A percentile compares a stretch with the other conserved stretches of the same genome.
phyloP scores from a whole-genome alignment of 2,329 filamentous ascomycete species.

The Aspergillus puulaauensis region DNA sequence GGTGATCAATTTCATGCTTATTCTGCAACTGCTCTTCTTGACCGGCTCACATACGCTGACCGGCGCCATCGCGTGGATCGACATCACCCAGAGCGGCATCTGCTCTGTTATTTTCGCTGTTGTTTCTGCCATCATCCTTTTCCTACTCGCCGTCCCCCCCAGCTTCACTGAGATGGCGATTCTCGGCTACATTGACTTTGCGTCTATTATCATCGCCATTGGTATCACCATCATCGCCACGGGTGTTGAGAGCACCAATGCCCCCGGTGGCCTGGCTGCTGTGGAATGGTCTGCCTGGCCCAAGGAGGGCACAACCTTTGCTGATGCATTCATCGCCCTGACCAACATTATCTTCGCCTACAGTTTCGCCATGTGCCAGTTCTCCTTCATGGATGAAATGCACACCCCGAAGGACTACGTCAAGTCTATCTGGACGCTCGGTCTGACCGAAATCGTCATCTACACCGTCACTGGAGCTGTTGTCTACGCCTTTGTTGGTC shows the following conservation, averaged over 20 bases:
- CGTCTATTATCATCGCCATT: constrained; percentile 35
- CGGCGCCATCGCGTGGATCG: constrained; percentile 47
- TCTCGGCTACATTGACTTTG: constrained; percentile 40
- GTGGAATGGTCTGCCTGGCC: constrained; percentile 33
- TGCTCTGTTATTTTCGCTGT: constrained; percentile 46
- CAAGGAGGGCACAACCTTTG: constrained; percentile 30
- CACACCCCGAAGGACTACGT: constrained; percentile 25
- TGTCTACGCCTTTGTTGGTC: constrained; percentile 35
- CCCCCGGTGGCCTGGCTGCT: constrained; percentile 23
- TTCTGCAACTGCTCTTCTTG: constrained; percentile 43
- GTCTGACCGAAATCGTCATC: constrained; percentile 22
- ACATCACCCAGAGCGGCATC: constrained; percentile 40
- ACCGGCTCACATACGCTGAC: constrained; percentile 47
- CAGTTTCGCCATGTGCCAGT: constrained; percentile 40
- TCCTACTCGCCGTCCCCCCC: constrained; percentile 34
- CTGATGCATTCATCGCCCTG: constrained; percentile 34
- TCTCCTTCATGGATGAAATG: constrained; percentile 29
- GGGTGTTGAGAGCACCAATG: constrained; percentile 26
- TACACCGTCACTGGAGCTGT: constrained; percentile 25
- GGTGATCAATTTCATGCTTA: constrained; percentile 44
- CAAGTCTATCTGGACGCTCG: constrained; percentile 26
- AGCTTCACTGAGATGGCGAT: constrained; percentile 40
- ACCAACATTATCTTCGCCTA: constrained; percentile 43
- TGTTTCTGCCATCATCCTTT: constrained; percentile 40
- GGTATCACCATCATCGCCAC: constrained; percentile 38